A percentile compares a stretch with the other conserved stretches of the same genome.
These are phyloP conservation scores for Xanthoceras sorbifolium DNA, from an alignment of 345 rosid genomes.

Conservation along the genomic window DNA sequence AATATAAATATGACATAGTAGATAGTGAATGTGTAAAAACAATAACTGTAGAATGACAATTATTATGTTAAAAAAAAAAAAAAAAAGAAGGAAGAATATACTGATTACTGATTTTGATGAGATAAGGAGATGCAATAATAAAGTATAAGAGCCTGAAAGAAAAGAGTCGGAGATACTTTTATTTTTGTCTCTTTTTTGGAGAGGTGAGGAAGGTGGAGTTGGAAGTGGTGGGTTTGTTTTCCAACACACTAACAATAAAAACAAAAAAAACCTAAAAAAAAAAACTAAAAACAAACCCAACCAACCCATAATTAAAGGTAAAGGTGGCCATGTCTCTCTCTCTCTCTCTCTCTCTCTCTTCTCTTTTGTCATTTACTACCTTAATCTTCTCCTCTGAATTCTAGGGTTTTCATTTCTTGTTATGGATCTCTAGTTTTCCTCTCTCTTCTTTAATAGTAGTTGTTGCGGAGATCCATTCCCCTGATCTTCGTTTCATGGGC, in stretches of 20 bases:
- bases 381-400: constrained; percentile 28
- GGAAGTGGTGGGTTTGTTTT: constrained; percentile 11
- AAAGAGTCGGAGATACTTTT: too few species aligned
- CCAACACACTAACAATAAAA: constrained; percentile 20
- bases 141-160: too few species aligned
- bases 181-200: neutral
- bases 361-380: constrained; percentile 12
- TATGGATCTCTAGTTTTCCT: constrained; percentile 34
- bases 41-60: too few species aligned
- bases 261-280: neutral
- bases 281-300: constrained; percentile 17
- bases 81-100: too few species aligned
- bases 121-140: too few species aligned
- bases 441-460: neutral
- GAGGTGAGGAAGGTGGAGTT: neutral
- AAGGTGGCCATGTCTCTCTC: constrained; percentile 26
- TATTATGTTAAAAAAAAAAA: neutral
- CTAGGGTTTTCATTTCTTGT: constrained; percentile 38
- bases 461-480: neutral
- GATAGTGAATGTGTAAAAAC: neutral
- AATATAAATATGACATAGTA: neutral
- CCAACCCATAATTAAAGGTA: constrained; percentile 30
- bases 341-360: constrained; percentile 22
- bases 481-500: constrained; percentile 24
- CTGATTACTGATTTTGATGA: too few species aligned